Evolutionary conservation across 768 basidiomycete species (phyloP).

Genomic region (Paxillus ammoniavirescens): DNA sequence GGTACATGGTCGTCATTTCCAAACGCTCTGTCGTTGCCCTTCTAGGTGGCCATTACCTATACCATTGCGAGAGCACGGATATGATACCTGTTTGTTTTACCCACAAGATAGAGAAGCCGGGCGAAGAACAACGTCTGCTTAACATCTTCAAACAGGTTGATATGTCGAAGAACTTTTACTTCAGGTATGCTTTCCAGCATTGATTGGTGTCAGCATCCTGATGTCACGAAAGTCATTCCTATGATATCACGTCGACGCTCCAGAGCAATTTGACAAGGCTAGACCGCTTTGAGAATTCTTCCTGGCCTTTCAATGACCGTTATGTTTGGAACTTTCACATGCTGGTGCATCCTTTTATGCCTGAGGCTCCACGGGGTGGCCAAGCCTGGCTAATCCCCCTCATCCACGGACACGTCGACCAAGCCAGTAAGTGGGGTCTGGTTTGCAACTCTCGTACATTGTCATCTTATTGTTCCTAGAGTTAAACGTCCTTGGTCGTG

Average conservation of each 20-base stretch:
- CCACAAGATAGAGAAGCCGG: conserved; percentile 82
- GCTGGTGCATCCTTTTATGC: conserved; percentile 64
- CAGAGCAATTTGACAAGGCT: conserved; percentile 84
- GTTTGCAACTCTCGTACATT: background rate
- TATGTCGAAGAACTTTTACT: conserved; percentile 99
- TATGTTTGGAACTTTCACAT: conserved; percentile 97
- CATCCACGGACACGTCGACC: conserved; percentile 95
- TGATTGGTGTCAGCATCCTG: background rate
- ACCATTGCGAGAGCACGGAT: conserved; percentile 92
- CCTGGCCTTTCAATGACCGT: conserved; percentile 78
- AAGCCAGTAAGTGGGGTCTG: conserved; percentile 76
- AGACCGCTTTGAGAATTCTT: conserved; percentile 39
- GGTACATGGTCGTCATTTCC: conserved; percentile 91
- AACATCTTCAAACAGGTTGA: conserved; percentile 95
- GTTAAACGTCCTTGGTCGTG: conserved; percentile 83
- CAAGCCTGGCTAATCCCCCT: conserved; percentile 88
- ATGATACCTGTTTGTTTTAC: conserved; percentile 74
- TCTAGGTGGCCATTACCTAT: conserved; percentile 93
- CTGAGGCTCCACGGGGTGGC: conserved; percentile 39
- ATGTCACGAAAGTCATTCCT: conserved; percentile 69
- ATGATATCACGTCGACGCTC: conserved; percentile 94
- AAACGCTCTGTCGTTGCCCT: conserved; percentile 92
- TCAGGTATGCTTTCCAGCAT: conserved; percentile 55
- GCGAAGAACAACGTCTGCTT: conserved; percentile 87
- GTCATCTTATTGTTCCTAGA: conserved; percentile 45